Evolutionary conservation across 495 filamentous ascomycete species (phyloP), one percentile per base, ranked within the genome.

Genomic region (Xylaria sp.): DNA sequence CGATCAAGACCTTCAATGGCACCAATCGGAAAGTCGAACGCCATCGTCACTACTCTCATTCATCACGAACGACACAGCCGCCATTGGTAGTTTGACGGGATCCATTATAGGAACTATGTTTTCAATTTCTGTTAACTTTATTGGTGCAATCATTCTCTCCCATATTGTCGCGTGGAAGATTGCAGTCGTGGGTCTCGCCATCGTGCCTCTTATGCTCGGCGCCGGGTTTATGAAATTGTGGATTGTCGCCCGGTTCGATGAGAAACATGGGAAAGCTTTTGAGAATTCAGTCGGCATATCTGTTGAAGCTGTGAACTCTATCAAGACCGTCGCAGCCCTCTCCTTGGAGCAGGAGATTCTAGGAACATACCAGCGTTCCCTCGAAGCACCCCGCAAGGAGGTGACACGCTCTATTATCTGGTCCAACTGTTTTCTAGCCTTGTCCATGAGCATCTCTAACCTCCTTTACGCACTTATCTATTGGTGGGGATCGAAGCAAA

Each of bases 161-260:
- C 87, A 90, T 69, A 77, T 87, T 19, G 81, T 89, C 62, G 90
- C 88, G 6, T 91, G 90, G 89, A 90, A 90, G 71, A 83, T 91
- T 3, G 84, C 83, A 5, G 78, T 89, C 0, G 85, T 90, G 11
- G 80, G 88, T 43, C 83, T 90, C 26, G 84, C 84, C 6, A 81
- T 82, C 3, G 76, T 90, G 33, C 89, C 89, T 17, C 78, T 86
- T 21, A 77, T 90, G 55, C 79, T 91, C 29, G 75, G 84, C 4
- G 81, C 88, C 9, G 87, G 87, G 0, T 80, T 89, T 61, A 84
- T 91, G 85, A 81, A 87, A 57, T 81, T 90, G 33, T 77, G 79
- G 43, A 80, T 88, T 33, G 78, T 89, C 37, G 82, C 83, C 3
- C 82, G 85, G 33, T 89, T 90, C 61, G 86, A 91, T 64, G 84